These are phyloP conservation scores for Dryas integrifolia DNA, from an alignment of 331 rosid species.

Conservation along the genomic window DNA sequence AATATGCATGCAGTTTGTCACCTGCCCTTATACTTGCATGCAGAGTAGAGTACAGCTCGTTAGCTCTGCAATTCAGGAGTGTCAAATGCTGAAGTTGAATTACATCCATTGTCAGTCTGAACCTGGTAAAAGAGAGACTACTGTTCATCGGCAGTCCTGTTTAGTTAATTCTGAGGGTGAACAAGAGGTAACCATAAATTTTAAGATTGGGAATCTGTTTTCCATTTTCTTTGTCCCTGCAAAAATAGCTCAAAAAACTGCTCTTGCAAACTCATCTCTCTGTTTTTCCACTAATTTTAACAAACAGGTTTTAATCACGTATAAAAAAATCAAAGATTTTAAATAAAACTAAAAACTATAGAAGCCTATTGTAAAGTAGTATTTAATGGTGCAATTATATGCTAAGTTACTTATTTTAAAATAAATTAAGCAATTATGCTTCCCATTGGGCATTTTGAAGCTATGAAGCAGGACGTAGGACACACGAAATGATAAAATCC, in stretches of 20 bases:
- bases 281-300: neutral
- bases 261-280: neutral
- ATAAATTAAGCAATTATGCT: neutral
- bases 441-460: conserved; percentile 1
- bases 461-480: neutral
- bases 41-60: conserved; percentile 58
- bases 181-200: conserved; percentile 44
- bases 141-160: conserved; percentile 30
- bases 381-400: neutral
- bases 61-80: conserved; percentile 60
- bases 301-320: neutral
- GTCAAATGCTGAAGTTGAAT: conserved; percentile 51
- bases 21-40: conserved; percentile 26
- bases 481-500: neutral
- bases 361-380: neutral
- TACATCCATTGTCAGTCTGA: conserved; percentile 30
- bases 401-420: neutral
- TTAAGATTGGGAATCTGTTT: conserved; percentile 4
- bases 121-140: conserved; percentile 33
- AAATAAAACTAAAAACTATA: neutral
- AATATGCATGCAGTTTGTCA: conserved; percentile 30
- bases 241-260: conserved; percentile 7
- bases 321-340: neutral
- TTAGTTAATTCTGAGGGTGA: conserved; percentile 38
- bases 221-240: conserved; percentile 10